Evolutionary conservation across 805 yeast species (phyloP).

Genomic region (Tetrapisispora phaffii): DNA sequence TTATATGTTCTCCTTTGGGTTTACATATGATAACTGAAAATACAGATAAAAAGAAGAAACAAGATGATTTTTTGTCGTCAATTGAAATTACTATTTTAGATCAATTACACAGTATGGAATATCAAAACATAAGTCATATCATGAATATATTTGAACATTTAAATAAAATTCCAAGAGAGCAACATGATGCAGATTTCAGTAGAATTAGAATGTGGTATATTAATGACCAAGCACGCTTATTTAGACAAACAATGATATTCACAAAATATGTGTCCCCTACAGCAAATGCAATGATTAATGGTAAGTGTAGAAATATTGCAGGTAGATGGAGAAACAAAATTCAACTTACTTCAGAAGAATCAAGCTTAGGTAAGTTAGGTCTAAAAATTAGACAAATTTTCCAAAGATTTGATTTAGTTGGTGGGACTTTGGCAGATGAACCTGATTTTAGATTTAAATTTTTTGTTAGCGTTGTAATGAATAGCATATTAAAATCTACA

Average conservation of each 20-base stretch:
- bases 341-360: conserved; percentile 34
- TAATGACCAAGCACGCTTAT: conserved; percentile 61
- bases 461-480: conserved; percentile 64
- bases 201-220: conserved; percentile 88
- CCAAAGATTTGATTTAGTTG: conserved; percentile 52
- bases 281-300: conserved; percentile 51
- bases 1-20: conserved; percentile 88
- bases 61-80: conserved; percentile 76
- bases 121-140: conserved; percentile 91
- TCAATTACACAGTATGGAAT: conserved; percentile 73
- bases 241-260: conserved; percentile 73
- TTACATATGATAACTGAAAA: conserved; percentile 69
- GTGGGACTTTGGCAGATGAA: conserved; percentile 45
- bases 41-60: conserved; percentile 45
- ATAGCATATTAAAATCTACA: conserved; percentile 52
- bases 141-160: conserved; percentile 57
- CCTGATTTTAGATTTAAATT: conserved; percentile 77
- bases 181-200: conserved; percentile 80
- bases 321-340: conserved; percentile 55
- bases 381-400: conserved; percentile 58
- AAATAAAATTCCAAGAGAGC: conserved; percentile 67
- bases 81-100: conserved; percentile 77
- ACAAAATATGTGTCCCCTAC: conserved; percentile 75
- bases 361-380: conserved; percentile 58
- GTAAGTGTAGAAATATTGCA: conserved; percentile 42